Evolutionary conservation across 345 rosid genomes (phyloP), one percentile per base, ranked within the genome.

Genomic region (Arabidopsis suecica): DNA sequence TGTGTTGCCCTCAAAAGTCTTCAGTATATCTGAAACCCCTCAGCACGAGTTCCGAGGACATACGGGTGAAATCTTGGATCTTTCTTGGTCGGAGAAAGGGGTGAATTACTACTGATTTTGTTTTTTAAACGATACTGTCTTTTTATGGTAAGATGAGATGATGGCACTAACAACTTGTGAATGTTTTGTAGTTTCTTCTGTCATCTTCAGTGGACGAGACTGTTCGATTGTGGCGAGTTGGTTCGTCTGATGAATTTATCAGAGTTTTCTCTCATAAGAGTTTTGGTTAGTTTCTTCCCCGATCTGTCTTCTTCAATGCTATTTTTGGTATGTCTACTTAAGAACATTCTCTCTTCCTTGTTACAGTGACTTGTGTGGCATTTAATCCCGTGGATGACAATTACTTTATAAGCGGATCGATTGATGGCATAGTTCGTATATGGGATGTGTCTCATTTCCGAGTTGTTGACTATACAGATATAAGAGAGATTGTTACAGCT

Each of bases 51-150:
- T 88, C 72, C 83, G 44, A 38, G 96, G 93, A 61, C 96, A 90
- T 77, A 58, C 5, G 4, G 82, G 83, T 28, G 95, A 89, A 75
- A 80, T 91, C 68, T 83, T 91, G 84, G 91, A 86, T 83, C 90
- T 91, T 69, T 78, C 95, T 1, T 91, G 97, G 97, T 91, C 97
- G 9, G 83, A 81, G 74, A 82, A 82, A 78, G 87, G 88, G 88
- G 97, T 91, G 58, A 85, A 82, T 61, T n/a, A 61, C 28, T 11
- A 42, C 2, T 44, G 5, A 14, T 42, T 12, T 14, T 40, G 30
- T 60, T 38, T 38, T 20, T 38, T 22, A 5, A 9, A 2, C 1
- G 2, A 59, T 60, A 5, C 9, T 11, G 8, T 60, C 50, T 41
- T 23, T 41, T 13, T 13, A n/a, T n/a, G 40, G n/a, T 22, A 5